phyloP scores from a whole-genome alignment of 2,329 filamentous ascomycete species.

The Fusarium falciforme region DNA sequence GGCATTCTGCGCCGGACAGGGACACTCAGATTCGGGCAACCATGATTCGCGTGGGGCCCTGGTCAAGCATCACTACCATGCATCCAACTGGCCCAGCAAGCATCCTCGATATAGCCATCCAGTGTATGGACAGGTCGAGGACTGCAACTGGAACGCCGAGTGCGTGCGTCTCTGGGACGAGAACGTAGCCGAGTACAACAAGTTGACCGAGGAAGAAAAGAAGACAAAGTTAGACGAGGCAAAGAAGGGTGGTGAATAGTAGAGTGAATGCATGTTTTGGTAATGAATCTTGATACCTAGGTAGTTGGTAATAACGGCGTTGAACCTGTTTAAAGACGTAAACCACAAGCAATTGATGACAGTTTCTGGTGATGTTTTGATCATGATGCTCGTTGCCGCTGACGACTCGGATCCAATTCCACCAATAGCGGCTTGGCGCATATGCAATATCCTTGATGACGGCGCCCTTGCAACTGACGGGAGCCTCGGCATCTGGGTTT shows the following conservation, averaged over 20 bases:
- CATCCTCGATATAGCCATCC: constrained; percentile 76
- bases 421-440: constrained; percentile 23
- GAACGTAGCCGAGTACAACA: constrained; percentile 70
- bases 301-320: constrained; percentile 18
- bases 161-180: constrained; percentile 75
- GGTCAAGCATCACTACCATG: constrained; percentile 81
- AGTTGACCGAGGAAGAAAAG: constrained; percentile 69
- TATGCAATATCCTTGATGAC: background rate
- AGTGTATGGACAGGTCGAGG: constrained; percentile 76
- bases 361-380: background rate
- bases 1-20: constrained; percentile 78
- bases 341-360: background rate
- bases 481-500: constrained; percentile 6
- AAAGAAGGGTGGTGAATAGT: constrained; percentile 19
- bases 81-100: constrained; percentile 75
- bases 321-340: constrained; percentile 11
- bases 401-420: constrained; percentile 1
- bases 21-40: constrained; percentile 78
- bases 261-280: background rate
- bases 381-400: background rate
- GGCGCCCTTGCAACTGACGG: background rate
- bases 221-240: constrained; percentile 57
- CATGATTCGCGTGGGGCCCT: constrained; percentile 74
- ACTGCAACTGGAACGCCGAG: constrained; percentile 75
- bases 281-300: background rate